Evolutionary conservation across 257 asterid genomes (phyloP), one percentile per base, ranked within the genome.

Genomic region (Jasminum sambac): DNA sequence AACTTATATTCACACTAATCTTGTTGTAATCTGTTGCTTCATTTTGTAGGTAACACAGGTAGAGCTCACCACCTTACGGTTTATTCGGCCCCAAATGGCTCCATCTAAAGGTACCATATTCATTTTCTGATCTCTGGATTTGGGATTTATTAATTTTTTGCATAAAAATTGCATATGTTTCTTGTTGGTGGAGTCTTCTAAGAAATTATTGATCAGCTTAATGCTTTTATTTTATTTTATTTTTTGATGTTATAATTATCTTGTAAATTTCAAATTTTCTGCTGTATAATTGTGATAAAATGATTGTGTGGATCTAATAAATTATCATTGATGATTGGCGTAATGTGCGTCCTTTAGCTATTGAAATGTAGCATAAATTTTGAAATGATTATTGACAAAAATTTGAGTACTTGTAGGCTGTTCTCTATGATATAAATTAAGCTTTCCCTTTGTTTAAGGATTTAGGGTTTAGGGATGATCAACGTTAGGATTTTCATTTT

Each of bases 31-130:
- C 10, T 60, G 46, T 63, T 44, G 58, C 1, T 43, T 48, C 14
- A 34, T 46, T 79, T 19, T 60, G 77, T 80, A 76, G 85, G 86
- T 63, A 59, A 77, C n/a, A 42, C 61, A 50, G 59, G 34, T 55
- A 19, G 43, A 64, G 34, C 63, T 37, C 25, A 1, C 38, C 36
- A 25, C 65, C 78, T 66, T 61, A 34, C 63, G 76, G 57, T 50
- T 26, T 57, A 9, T n/a, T 66, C 63, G 34, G 41, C 25, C 37
- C 72, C 63, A 79, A 78, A 87, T 87, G 90, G 81, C 90, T 73
- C 88, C 90, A 17, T 80, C 80, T 64, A 87, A 87, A 85, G 90
- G 94, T 87, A 73, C 17, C 3, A 9, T 17, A 64, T 50, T 75
- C 59, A 9, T 17, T 69, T 50, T 75, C 59, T 37, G 16, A 30